Percentiles rank a stretch among this genome's conserved stretches.
These are phyloP conservation scores for Rhodotorula sp. DNA, from an alignment of 1,284 basidiomycete genomes.

Conservation along the genomic window DNA sequence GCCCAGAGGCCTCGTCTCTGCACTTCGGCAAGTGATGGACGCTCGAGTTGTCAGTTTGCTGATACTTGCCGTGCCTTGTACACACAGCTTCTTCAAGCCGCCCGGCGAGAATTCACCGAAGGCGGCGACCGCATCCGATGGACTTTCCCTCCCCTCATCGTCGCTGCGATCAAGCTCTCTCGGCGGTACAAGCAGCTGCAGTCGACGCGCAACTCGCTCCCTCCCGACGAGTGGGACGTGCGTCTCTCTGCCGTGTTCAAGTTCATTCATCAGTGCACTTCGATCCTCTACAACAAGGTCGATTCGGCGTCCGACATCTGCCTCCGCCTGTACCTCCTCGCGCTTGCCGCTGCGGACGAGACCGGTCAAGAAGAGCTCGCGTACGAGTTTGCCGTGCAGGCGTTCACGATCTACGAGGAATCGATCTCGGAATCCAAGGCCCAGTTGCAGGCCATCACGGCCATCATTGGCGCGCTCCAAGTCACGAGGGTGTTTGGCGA, in stretches of 20 bases:
- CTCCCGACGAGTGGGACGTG: constrained; percentile 76
- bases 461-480: constrained; percentile 84
- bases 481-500: constrained; percentile 77
- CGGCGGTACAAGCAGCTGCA: constrained; percentile 66
- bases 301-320: constrained; percentile 79
- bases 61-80: too few species aligned
- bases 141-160: constrained; percentile 90
- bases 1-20: not conserved
- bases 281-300: constrained; percentile 83
- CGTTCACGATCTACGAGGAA: constrained; percentile 93
- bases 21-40: too few species aligned
- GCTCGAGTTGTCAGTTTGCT: too few species aligned
- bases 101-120: constrained; percentile 77
- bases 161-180: constrained; percentile 82
- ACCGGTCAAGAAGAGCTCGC: constrained; percentile 89
- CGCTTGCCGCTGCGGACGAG: constrained; percentile 86
- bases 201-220: constrained; percentile 22
- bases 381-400: constrained; percentile 93
- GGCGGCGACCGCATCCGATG: constrained; percentile 92
- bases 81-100: constrained; percentile 75
- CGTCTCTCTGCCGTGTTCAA: constrained; percentile 81
- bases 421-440: constrained; percentile 87
- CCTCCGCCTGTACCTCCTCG: constrained; percentile 85
- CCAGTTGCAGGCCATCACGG: constrained; percentile 86
- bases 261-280: constrained; percentile 79